Conservation (phyloP, 441 rosid species). For the Monsonia emarginata region DNA sequence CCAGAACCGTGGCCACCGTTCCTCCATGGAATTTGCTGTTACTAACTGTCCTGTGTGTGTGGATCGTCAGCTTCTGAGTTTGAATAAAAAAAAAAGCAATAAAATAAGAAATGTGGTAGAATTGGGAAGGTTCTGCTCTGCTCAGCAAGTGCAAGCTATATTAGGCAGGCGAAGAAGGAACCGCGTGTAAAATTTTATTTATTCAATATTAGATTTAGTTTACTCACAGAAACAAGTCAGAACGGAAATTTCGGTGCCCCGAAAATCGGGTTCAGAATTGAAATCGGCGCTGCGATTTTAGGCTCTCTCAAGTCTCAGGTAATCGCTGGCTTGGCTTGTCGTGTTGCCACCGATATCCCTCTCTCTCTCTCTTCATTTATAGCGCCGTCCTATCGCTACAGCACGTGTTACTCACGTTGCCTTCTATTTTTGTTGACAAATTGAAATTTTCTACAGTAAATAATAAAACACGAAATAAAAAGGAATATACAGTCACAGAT, state of each 20-base stretch:
- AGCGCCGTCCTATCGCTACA: background rate
- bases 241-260: background rate
- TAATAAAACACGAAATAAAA: background rate
- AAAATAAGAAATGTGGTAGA: background rate
- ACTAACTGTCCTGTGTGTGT: too few relatives aligned
- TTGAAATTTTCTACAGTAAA: background rate
- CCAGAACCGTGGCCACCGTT: conserved; percentile 22
- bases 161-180: too few relatives aligned
- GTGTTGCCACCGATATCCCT: background rate
- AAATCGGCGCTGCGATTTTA: background rate
- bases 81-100: background rate
- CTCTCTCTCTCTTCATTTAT: background rate
- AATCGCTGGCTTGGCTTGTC: conserved; percentile 2
- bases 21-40: conserved; percentile 13
- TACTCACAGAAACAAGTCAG: too few relatives aligned
- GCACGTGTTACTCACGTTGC: background rate
- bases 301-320: background rate
- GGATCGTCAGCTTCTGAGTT: background rate
- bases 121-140: too few relatives aligned
- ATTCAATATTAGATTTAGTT: too few relatives aligned
- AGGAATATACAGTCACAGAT: background rate
- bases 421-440: background rate
- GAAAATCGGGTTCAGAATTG: too few relatives aligned
- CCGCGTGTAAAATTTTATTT: background rate
- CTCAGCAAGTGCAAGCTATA: too few relatives aligned